Evolutionary conservation across 768 basidiomycete genomes (phyloP).

Genomic region (Psilocybe subaeruginosa): DNA sequence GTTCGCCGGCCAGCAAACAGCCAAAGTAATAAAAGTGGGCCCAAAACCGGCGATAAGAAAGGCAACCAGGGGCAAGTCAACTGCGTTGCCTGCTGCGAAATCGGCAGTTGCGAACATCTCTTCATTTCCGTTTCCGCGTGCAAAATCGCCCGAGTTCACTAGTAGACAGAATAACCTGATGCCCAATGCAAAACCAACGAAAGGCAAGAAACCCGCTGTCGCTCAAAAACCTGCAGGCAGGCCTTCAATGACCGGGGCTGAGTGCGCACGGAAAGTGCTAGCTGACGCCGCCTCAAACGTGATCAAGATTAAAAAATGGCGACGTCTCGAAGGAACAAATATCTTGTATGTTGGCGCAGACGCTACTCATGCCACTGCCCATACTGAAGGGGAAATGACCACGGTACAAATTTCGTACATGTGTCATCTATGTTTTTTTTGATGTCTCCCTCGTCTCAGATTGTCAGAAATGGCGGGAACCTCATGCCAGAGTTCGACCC

Average conservation of each 20-base stretch:
- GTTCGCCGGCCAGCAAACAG: constrained; percentile 28
- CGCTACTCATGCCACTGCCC: constrained; percentile 49
- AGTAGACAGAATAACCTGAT: neutral
- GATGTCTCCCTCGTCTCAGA: constrained; percentile 38
- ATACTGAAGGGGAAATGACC: constrained; percentile 61
- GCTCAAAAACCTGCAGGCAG: constrained; percentile 38
- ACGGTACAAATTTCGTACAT: constrained; percentile 45
- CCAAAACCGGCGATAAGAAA: constrained; percentile 16
- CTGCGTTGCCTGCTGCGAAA: constrained; percentile 24
- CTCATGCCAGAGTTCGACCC: constrained; percentile 63
- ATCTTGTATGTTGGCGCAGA: constrained; percentile 68
- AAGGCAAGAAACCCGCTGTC: constrained; percentile 2
- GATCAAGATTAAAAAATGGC: constrained; percentile 16
- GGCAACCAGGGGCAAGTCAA: constrained; percentile 7
- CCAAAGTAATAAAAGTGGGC: constrained; percentile 32
- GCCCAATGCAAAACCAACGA: constrained; percentile 9
- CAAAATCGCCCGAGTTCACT: constrained; percentile 26
- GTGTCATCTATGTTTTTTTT: constrained; percentile 2
- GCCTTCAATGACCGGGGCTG: constrained; percentile 47
- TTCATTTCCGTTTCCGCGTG: constrained; percentile 36
- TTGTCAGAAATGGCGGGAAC: constrained; percentile 64
- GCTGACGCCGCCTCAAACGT: constrained; percentile 19
- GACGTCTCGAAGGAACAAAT: constrained; percentile 52
- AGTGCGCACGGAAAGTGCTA: constrained; percentile 49
- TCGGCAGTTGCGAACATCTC: constrained; percentile 31